phyloP scores from a whole-genome alignment of 768 basidiomycete genomes.

The Sarcodon aspratus region DNA sequence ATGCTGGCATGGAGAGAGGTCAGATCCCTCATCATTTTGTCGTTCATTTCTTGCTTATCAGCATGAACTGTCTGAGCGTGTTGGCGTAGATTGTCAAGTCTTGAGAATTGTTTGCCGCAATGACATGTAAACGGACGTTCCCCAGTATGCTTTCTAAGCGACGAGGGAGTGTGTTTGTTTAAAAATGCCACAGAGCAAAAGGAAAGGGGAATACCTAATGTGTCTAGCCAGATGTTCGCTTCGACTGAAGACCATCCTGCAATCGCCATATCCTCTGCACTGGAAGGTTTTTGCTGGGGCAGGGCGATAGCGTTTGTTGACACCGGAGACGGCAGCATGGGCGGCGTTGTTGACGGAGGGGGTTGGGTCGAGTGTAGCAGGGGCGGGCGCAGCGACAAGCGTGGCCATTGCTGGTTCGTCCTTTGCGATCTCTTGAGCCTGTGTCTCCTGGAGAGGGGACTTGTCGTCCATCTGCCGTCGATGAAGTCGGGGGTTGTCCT shows the following conservation, averaged over 20 bases:
- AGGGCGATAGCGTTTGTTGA: slow-evolving; percentile 62
- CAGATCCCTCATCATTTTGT: slow-evolving; percentile 85
- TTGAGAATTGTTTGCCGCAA: slow-evolving; percentile 90
- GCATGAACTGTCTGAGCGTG: slow-evolving; percentile 96
- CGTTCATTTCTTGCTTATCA: slow-evolving; percentile 85
- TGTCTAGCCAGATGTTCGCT: slow-evolving; percentile 95
- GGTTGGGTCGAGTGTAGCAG: slow-evolving; percentile 4
- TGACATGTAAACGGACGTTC: slow-evolving; percentile 95
- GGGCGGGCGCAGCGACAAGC: slow-evolving; percentile 10
- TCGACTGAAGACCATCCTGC: slow-evolving; percentile 92
- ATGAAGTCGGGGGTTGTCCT: background rate
- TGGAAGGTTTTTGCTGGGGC: slow-evolving; percentile 91
- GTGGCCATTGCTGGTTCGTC: slow-evolving; percentile 12
- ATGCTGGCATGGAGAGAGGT: slow-evolving; percentile 76
- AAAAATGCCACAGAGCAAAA: slow-evolving; percentile 8
- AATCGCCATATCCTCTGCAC: slow-evolving; percentile 90
- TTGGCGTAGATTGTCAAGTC: slow-evolving; percentile 93
- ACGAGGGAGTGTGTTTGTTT: slow-evolving; percentile 7
- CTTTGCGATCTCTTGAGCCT: background rate
- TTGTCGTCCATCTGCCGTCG: background rate
- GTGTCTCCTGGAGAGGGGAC: background rate
- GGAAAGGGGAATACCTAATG: slow-evolving; percentile 55
- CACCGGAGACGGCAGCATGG: slow-evolving; percentile 9
- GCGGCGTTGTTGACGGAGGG: slow-evolving; percentile 7
- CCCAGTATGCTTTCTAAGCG: slow-evolving; percentile 87